Base-by-base conservation (phyloP, 257 asterid species). In the Schizonepeta tenuifolia region DNA sequence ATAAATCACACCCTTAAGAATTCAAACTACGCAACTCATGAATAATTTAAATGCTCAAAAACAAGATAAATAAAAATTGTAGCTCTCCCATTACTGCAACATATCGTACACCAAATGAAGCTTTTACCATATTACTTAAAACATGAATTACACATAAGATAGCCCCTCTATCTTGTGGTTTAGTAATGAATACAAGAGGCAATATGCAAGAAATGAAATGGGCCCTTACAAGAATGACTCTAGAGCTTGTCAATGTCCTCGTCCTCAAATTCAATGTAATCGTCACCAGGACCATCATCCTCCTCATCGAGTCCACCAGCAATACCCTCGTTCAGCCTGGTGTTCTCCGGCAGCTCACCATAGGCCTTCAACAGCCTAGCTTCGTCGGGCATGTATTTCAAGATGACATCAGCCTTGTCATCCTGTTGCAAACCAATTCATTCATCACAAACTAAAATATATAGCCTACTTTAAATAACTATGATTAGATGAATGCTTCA, bases 361-460 rank as follows among this genome's bases (percentile, higher is more conserved):
- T 93, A 93, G 1, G 98, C 97, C 83, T 93, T 93, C 89, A 90
- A 67, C 63, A 90, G 81, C 85, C 98, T 86, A 1, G 98, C 98
- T 72, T 93, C 98, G 46, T 93, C 96, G 1, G 96, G 91, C 95
- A 89, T 89, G 82, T 87, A 93, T 82, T 93, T 93, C 78, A 89
- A 86, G 77, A 90, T 90, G 1, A 90, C 96, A 81, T 93, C 98
- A 65, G 98, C 97, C 81, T 93, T 93, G 80, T 93, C 97, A 85
- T 93, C 98, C 96, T 93, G 84, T 61, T 53, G 43, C 24, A 70
- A 75, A 15, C 31, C 70, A 31, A 31, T 13, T 20, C 13, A 17
- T 53, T 53, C 69, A 54, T 24, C 41, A 66, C 18, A 46, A 76
- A 63, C 26, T 22, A 28, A 43, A 47, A 51, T 35, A 31, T 38